Evolutionary conservation across 805 yeast species (phyloP), one percentile per base, ranked within the genome.

Genomic region (Yamadazyma sp.): DNA sequence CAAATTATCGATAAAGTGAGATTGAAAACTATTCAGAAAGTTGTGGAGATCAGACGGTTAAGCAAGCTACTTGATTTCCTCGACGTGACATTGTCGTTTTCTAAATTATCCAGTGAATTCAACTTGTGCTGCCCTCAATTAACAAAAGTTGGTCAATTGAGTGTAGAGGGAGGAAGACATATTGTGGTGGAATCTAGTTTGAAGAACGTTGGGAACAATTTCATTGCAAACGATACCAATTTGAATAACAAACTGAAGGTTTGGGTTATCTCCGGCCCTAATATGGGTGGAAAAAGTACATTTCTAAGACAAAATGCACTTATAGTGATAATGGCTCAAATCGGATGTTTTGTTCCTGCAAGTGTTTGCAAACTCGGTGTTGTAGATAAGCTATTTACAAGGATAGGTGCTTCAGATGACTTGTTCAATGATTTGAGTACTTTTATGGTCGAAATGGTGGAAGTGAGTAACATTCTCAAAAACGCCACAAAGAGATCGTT

Each of bases 331-430:
- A 61, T 80, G 70, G 73, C 78, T 0, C 85, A 80, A 48, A 70
- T 78, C 19, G 85, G 85, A 0, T 69, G 82, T 41, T 85, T 65
- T 54, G 77, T 87, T 0, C 93, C 95, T 0, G 89, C 91, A 2
- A 53, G 60, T 2, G 47, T 49, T 2, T 84, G 84, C 2, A 61
- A 64, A 8, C 45, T 86, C 14, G 87, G 95, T 0, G 59, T 86
- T 3, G 80, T 87, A 41, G 91, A 89, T 60, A 76, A 80, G 43
- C 75, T 88, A 0, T 85, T 83, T 52, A 84, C 95, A 13, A 69
- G 96, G 34, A 82, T 87, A 73, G 95, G 96, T 0, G 95, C 96
- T 1, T 74, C 80, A 23, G 97, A 89, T 61, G 80, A 87, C 49
- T 62, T 89, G 28, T 55, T 85, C 40, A 70, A 72, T 19, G 93